These are phyloP conservation scores for Zizania latifolia DNA, from an alignment of 176 grass and related monocot genomes.

Conservation along the genomic window DNA sequence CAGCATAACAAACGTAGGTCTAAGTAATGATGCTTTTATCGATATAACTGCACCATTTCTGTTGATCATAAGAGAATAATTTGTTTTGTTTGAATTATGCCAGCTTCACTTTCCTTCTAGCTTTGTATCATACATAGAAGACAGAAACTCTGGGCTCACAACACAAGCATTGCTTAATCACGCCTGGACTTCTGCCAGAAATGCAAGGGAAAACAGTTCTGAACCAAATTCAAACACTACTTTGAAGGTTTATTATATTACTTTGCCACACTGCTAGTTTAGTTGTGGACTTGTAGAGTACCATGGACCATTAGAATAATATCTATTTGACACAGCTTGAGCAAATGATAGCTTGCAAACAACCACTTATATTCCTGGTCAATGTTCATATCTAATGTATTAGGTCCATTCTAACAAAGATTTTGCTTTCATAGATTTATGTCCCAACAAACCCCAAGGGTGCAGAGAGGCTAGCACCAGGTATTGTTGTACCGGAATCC, in stretches of 20 bases:
- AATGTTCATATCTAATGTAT: constrained; percentile 13
- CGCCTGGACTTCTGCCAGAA: constrained; percentile 58
- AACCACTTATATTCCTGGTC: not conserved
- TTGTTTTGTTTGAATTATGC: constrained; percentile 26
- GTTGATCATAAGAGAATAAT: constrained; percentile 3
- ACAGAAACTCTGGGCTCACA: constrained; percentile 57
- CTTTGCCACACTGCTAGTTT: not conserved
- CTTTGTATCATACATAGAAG: constrained; percentile 52
- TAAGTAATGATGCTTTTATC: not conserved
- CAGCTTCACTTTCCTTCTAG: constrained; percentile 79
- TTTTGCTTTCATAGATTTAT: constrained; percentile 37
- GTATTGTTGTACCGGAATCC: constrained; percentile 51
- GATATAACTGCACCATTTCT: not conserved
- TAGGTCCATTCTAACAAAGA: not conserved
- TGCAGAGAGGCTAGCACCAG: constrained; percentile 57
- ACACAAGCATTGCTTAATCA: constrained; percentile 68
- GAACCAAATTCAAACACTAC: constrained; percentile 39
- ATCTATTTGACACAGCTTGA: not conserved
- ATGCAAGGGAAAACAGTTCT: constrained; percentile 40
- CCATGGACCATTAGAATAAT: not conserved
- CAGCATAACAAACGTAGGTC: constrained; percentile 61
- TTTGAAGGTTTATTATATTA: constrained; percentile 39
- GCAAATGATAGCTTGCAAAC: not conserved
- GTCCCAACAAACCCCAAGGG: constrained; percentile 65
- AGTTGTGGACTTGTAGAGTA: not conserved